These are phyloP conservation scores for Diplodia seriata DNA, from an alignment of 2,329 filamentous ascomycete species.

Conservation along the genomic window DNA sequence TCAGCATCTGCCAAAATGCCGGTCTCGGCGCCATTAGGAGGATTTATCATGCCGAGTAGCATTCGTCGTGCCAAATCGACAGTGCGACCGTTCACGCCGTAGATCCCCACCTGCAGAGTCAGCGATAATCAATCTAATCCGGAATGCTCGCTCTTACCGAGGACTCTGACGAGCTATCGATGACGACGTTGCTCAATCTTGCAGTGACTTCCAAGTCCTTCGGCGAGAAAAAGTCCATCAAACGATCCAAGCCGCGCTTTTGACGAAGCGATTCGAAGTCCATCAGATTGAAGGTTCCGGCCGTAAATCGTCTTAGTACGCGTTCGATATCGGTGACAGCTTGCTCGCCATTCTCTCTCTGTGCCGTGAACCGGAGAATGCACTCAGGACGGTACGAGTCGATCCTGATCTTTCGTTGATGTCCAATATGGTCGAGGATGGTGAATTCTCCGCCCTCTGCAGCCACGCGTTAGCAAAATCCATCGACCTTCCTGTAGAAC, in stretches of 20 bases:
- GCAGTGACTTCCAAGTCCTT: conserved; percentile 37
- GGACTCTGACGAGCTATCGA: conserved; percentile 36
- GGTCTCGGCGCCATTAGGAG: conserved; percentile 34
- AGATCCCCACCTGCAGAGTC: conserved; percentile 40
- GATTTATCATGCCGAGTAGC: conserved; percentile 41
- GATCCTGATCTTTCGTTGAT: conserved; percentile 41
- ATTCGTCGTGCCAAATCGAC: conserved; percentile 42
- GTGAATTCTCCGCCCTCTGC: background rate
- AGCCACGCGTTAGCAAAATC: background rate
- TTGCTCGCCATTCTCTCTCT: conserved; percentile 47
- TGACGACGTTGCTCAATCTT: conserved; percentile 39
- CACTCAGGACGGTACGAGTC: conserved; percentile 40
- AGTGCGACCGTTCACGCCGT: conserved; percentile 38
- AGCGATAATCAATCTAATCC: conserved; percentile 17
- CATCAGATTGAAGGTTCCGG: conserved; percentile 37
- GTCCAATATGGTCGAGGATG: conserved; percentile 41
- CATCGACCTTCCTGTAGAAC: too few relatives aligned
- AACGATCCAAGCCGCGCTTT: conserved; percentile 21
- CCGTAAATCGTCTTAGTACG: conserved; percentile 37
- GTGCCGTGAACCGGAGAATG: conserved; percentile 47
- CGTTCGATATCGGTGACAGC: conserved; percentile 45
- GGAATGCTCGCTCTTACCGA: conserved; percentile 35
- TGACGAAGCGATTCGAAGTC: conserved; percentile 38
- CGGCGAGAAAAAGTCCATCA: conserved; percentile 35
- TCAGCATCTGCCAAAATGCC: conserved; percentile 35